Evolutionary conservation across 1,284 basidiomycete species (phyloP), one percentile per base, ranked within the genome.

Genomic region (Amylostereum areolatum): DNA sequence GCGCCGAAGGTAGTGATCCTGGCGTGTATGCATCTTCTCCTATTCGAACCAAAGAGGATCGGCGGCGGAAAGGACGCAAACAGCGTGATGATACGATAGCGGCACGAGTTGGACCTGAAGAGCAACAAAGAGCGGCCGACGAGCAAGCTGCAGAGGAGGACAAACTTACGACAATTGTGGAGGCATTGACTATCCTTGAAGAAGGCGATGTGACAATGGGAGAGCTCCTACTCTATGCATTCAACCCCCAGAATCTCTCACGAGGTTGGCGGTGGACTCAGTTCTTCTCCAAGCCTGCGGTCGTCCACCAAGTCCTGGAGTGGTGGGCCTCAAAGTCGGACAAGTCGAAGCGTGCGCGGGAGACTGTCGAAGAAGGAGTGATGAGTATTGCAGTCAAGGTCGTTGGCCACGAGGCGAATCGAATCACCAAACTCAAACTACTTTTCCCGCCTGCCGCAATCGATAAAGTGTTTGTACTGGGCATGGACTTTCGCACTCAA

Each of bases 1-100:
- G n/a, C n/a, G n/a, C n/a, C n/a, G n/a, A n/a, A n/a, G n/a, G n/a
- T n/a, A n/a, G n/a, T n/a, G n/a, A n/a, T n/a, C n/a, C n/a, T n/a
- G n/a, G n/a, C n/a, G n/a, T n/a, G n/a, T n/a, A n/a, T n/a, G n/a
- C 34, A 5, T 43, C 47, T 6, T 43, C 47, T 11, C 47, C 47
- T 3, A 40, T 43, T 5, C 47, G 3, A 29, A 48, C 39, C 4
- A 25, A 2, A n/a, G 36, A 11, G 43, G 47, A 39, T 10, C 8
- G 29, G 8, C n/a, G 24, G 34, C n/a, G n/a, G 4, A 43, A 43
- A 27, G 47, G 4, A 2, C 47, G 43, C 7, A 48, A 34, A 35
- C 34, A 35, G 34, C 34, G 34, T 8, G 9, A n/a, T 8, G 34
- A 8, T 35, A 35, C 34, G 9, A 35, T 35, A 35, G 34, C 34